A percentile compares a stretch with the other conserved stretches of the same genome.
Conservation (phyloP, 2,329 filamentous ascomycete genomes). For the Scytalidium sp. region DNA sequence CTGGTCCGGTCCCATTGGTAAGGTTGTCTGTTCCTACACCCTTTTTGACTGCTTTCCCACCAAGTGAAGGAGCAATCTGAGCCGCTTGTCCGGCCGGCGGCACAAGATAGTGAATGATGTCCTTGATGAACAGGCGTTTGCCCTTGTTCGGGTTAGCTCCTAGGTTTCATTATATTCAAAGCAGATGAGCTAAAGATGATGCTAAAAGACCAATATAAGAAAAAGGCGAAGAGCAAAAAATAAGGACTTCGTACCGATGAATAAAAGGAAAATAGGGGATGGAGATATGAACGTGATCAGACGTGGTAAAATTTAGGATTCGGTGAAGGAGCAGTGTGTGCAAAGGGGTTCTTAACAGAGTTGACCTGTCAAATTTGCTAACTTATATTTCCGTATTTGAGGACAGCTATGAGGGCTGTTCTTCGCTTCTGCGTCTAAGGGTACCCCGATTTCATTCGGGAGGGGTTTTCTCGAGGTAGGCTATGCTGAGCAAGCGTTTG, state of each 20-base stretch:
- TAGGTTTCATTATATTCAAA: conserved; percentile 1
- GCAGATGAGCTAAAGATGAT: neutral
- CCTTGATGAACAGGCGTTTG: conserved; percentile 96
- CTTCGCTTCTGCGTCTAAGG: too few species aligned
- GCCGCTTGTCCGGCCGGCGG: conserved; percentile 68
- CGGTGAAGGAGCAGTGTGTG: too few species aligned
- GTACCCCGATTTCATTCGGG: too few species aligned
- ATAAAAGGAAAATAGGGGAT: neutral
- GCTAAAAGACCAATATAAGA: conserved; percentile 3
- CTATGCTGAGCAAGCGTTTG: too few species aligned
- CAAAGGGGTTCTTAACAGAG: too few species aligned
- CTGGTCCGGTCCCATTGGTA: conserved; percentile 18
- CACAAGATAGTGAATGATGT: conserved; percentile 90
- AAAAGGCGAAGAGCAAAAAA: neutral
- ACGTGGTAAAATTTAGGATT: neutral
- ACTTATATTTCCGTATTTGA: too few species aligned
- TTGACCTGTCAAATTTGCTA: too few species aligned
- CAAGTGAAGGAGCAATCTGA: conserved; percentile 74
- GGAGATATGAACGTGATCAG: neutral
- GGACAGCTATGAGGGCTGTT: too few species aligned
- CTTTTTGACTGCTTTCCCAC: conserved; percentile 24
- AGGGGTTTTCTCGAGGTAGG: too few species aligned
- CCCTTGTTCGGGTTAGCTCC: conserved; percentile 56
- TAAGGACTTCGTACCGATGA: neutral
- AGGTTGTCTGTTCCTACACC: conserved; percentile 26